Evolutionary conservation across 1,284 basidiomycete species (phyloP).

Genomic region (Tilletia setariae): DNA sequence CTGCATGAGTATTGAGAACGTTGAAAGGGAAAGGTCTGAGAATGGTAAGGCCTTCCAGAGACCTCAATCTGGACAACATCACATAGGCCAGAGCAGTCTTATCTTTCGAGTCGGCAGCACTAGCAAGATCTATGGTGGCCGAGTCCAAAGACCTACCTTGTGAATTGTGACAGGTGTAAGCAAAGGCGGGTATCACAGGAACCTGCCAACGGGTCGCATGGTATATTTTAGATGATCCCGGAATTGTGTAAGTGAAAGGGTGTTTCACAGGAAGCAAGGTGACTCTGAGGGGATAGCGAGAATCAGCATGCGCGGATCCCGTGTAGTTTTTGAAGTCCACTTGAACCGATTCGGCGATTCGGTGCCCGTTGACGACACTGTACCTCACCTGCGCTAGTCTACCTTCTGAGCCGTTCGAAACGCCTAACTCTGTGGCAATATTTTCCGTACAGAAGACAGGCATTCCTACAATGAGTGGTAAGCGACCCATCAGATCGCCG

Average conservation of each 20-base stretch:
- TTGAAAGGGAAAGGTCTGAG: background rate
- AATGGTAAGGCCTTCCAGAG: background rate
- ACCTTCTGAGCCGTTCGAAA: background rate
- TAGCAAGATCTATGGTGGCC: background rate
- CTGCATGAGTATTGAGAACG: background rate
- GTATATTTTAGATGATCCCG: background rate
- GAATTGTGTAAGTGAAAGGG: background rate
- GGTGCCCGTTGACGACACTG: background rate
- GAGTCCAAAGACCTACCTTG: background rate
- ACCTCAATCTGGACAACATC: background rate
- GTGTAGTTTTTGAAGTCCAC: background rate
- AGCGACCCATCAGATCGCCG: background rate
- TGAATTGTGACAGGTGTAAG: constrained; percentile 1
- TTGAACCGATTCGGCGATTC: background rate
- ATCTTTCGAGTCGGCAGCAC: background rate
- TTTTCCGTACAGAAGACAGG: constrained; percentile 1
- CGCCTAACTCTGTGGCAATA: background rate
- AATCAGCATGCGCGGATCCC: background rate
- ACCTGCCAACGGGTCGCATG: background rate
- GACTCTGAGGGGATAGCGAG: background rate
- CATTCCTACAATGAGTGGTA: background rate
- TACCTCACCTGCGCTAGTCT: background rate
- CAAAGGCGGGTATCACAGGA: background rate
- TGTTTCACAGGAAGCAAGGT: background rate
- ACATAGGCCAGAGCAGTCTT: background rate